Base-by-base conservation (phyloP, 2,329 filamentous ascomycete genomes). In the Nannizziopsis barbatae region DNA sequence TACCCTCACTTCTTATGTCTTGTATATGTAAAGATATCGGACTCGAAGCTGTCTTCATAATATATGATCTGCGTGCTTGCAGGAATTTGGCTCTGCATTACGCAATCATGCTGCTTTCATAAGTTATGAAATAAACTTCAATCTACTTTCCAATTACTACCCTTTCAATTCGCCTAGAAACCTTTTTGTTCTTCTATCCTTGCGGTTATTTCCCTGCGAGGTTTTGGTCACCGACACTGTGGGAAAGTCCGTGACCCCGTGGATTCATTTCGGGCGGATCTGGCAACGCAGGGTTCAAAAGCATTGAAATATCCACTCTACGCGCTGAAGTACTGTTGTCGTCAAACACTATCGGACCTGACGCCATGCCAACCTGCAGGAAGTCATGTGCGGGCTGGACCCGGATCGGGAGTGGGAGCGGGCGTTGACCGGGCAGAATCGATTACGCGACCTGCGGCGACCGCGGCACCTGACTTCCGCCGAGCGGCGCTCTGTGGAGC, bases 271-370 rank as follows among this genome's bases (percentile, higher is more conserved):
- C n/a, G n/a, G n/a, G n/a, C n/a, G n/a, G n/a, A n/a, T n/a, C n/a
- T n/a, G n/a, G n/a, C n/a, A n/a, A n/a, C n/a, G 33, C 31, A 38
- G 52, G 18, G 22, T 42, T 42, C 20, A 39, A 44, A 51, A 40
- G 59, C 52, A 10, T 61, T 61, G n/a, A n/a, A n/a, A n/a, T n/a
- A n/a, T n/a, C n/a, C n/a, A n/a, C n/a, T n/a, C n/a, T n/a, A n/a
- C n/a, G n/a, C n/a, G n/a, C n/a, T n/a, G n/a, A n/a, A n/a, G n/a
- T n/a, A n/a, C n/a, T n/a, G n/a, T n/a, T n/a, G n/a, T n/a, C 40
- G 41, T 61, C 30, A 52, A 60, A 42, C 47, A 59, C 45, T 60
- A 60, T 46, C 46, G 30, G 39, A 50, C 52, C 2, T 33, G 50
- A 36, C 36, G 33, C 15, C 18, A 57, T 49, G 50, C 50, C 35